Evolutionary conservation across 2,329 filamentous ascomycete genomes (phyloP), one percentile per base, ranked within the genome.

Genomic region (Periconia sp.): DNA sequence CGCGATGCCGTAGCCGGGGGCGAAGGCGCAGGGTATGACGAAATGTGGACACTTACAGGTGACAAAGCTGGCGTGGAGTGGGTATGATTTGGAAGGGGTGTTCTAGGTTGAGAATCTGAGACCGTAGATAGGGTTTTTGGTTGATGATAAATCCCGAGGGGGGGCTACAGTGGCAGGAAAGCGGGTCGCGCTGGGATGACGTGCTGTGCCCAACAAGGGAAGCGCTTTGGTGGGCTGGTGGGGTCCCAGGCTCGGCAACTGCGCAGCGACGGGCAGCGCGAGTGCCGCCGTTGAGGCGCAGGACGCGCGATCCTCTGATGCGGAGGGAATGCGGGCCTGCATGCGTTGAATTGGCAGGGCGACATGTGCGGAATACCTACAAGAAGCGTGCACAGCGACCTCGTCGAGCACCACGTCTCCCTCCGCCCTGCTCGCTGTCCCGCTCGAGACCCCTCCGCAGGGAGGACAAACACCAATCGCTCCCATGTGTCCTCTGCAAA

Each of bases 1-100:
- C 15, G 15, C 19, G 29, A 17, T 17, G 11, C 11, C 18, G 32
- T 6, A 5, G 32, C n/a, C n/a, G 19, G 10, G 36, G 24, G 17
- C 15, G 22, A 23, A 17, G 21, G 29, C 28, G 30, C 8, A 21
- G 41, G 21, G 36, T 28, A 40, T 38, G 22, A 31, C 32, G 31
- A 36, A 23, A 31, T 42, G 16, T 32, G 40, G 11, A n/a, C n/a
- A 65, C 61, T 66, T 63, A 66, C 63, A 36, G 35, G 48, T 32
- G 45, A 35, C 21, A 40, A 39, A 36, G 46, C 45, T 17, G 37
- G 23, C 48, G n/a, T 38, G 30, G 46, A 36, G 40, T 19, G 52
- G 33, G 40, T 51, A 43, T 22, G n/a, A 19, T 50, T 39, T 50
- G 49, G 38, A 43, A 52, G 49, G 41, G 47, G 22, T 29, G 40